Evolutionary conservation across 2,329 filamentous ascomycete species (phyloP).

Genomic region (Pseudogymnoascus sp.): DNA sequence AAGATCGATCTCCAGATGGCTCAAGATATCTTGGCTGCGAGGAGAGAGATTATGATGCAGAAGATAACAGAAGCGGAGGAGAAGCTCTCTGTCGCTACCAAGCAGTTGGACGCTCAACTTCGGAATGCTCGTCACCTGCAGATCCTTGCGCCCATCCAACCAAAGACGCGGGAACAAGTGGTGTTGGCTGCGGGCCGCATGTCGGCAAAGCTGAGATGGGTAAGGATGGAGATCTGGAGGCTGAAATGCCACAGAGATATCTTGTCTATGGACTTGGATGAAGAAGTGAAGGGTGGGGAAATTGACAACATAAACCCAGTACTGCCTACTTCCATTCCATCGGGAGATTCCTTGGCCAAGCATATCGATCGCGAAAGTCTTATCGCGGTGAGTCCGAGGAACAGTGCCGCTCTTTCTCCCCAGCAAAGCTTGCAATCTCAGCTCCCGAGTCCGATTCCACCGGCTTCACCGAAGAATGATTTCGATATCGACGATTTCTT

Average conservation of each 20-base stretch:
- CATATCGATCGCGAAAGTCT: constrained; percentile 14
- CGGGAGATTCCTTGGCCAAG: constrained; percentile 8
- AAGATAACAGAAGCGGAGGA: constrained; percentile 79
- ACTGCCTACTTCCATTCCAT: constrained; percentile 15
- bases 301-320: constrained; percentile 13
- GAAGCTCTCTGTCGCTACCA: constrained; percentile 62
- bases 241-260: constrained; percentile 87
- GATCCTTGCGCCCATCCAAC: constrained; percentile 79
- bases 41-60: constrained; percentile 71
- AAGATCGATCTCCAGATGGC: constrained; percentile 74
- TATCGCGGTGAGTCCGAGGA: constrained; percentile 29
- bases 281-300: constrained; percentile 43
- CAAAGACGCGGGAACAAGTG: constrained; percentile 79
- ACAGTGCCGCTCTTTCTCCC: constrained; percentile 29
- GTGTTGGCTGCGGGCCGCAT: constrained; percentile 76
- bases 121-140: constrained; percentile 85
- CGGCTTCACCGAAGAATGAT: constrained; percentile 30
- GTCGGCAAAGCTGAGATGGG: constrained; percentile 85
- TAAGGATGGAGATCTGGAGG: constrained; percentile 87
- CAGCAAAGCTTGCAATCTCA: constrained; percentile 34
- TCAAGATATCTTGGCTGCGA: constrained; percentile 73
- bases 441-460: constrained; percentile 22
- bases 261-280: constrained; percentile 72
- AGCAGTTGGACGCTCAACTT: constrained; percentile 71
- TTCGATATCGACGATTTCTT: constrained; percentile 39